A percentile compares a stretch with the other conserved stretches of the same genome.
These are phyloP conservation scores for Fusarium stilboides DNA, from an alignment of 2,329 filamentous ascomycete genomes.

Conservation along the genomic window DNA sequence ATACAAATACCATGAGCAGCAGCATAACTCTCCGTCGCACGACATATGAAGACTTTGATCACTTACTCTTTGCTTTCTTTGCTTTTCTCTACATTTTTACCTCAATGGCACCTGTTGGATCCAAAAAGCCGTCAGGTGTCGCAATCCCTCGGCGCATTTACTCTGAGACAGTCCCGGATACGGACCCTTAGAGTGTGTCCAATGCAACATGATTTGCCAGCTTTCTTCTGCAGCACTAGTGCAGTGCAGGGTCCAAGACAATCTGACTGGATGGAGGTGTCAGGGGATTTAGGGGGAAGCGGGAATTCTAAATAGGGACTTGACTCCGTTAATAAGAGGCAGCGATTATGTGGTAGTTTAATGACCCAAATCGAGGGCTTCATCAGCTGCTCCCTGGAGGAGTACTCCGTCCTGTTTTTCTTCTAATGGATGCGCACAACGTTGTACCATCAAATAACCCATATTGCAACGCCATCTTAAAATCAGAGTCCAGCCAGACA, in stretches of 20 bases:
- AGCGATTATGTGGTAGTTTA: constrained; percentile 10
- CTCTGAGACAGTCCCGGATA: constrained; percentile 31
- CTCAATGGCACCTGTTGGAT: neutral
- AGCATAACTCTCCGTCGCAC: neutral
- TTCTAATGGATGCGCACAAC: neutral
- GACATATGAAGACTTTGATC: neutral
- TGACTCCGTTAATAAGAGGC: constrained; percentile 12
- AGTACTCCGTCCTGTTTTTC: neutral
- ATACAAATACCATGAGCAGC: neutral
- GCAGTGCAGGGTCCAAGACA: constrained; percentile 47
- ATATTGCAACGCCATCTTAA: neutral
- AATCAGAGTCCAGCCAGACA: neutral
- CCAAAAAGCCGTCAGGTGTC: constrained; percentile 13
- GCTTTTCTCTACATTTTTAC: neutral
- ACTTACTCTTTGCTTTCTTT: neutral
- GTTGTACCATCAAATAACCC: neutral
- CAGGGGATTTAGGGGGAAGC: constrained; percentile 37
- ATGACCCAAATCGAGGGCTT: neutral
- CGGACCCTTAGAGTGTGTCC: constrained; percentile 19
- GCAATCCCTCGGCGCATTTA: constrained; percentile 29
- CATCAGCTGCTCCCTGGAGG: neutral
- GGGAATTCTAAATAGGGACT: constrained; percentile 24
- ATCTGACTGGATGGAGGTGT: constrained; percentile 20
- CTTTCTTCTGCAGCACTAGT: constrained; percentile 33
- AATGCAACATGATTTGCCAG: constrained; percentile 30